Base-by-base conservation (phyloP, 1,139 yeast species). In the Scheffersomyces insectosa region DNA sequence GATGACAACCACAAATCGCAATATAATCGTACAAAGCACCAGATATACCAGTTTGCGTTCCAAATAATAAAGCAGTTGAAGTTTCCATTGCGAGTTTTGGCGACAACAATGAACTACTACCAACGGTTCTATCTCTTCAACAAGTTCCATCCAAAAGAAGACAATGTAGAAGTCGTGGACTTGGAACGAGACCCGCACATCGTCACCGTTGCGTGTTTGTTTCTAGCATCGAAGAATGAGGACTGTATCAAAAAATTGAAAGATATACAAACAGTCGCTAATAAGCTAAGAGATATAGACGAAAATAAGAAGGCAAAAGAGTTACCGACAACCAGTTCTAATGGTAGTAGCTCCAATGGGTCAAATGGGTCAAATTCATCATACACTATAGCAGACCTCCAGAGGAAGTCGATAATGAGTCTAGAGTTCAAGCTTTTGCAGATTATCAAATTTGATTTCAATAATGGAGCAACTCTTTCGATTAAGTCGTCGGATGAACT, bases 241-340 rank as follows among this genome's bases (percentile, higher is more conserved):
- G 98, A 91, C 59, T 90, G 96, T 35, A 84, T 91, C 33, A 91
- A 91, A 63, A 86, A 88, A 55, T 66, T 86, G 13, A 72, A 82
- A 46, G 93, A 88, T 41, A 70, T 80, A 10, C 77, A 85, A 38
- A 42, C 55, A 2, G 69, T 68, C 10, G 71, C 72, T n/a, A 72
- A 72, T 50, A 70, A 68, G 48, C 47, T 72, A 33, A 57, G 76
- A 44, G 77, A 71, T 42, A 47, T 57, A 12, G 62, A 57, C 36
- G 58, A 56, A 25, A 43, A 47, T 12, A 40, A 41, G 25, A 37
- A 37, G 32, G 31, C 20, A 12, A 27, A 29, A 4, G 16, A 37
- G 12, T 31, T 13, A 14, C 16, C 34, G 10, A 14, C 14, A n/a
- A 34, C 27, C 33, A 28, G 36, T 7, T 31, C 37, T 4, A 20